Base-by-base conservation (phyloP, 73 alveolate species). In the Durusdinium trenchii region DNA sequence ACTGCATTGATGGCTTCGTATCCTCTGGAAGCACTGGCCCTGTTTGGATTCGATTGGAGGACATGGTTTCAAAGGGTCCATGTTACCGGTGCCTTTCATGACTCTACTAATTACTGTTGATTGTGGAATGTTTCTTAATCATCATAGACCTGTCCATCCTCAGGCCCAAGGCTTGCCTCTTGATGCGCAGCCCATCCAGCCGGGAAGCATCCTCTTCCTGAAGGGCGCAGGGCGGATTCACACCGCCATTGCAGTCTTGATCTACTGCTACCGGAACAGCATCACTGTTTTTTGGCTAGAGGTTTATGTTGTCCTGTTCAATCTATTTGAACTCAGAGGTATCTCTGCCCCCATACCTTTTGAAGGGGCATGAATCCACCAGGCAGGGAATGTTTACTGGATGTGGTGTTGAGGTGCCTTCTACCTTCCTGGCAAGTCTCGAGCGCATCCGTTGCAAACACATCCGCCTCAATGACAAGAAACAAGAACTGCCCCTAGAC, bases 211-310 rank as follows among this genome's bases (percentile, higher is more conserved):
- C n/a, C 38, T 23, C 46, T 85, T 85, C 79, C 43, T 85, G 94
- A 85, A 85, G 54, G 94, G 94, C 26, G 94, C 94, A 7, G 79
- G 61, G 4, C 1, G 94, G 61, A 52, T 85, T 6, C 94, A 54
- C 60, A 85, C 94, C 3, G 94, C 79, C 42, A 57, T 85, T 10
- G 94, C 94, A 6, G 64, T 38, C 40, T 6, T 52, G 79, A 43
- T 84, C 45, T 47, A 43, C 54, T 9, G 16, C 51, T 75, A 28
- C 35, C 42, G 16, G 64, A 23, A 28, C 43, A 46, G 42, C 91
- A 81, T 26, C 9, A 10, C 61, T 35, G 35, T 36, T 35, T 9
- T 75, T 18, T 30, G 35, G 57, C 43, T 75, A 10, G 40, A 36
- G 52, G 50, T 75, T 38, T 28, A 16, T 9, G 18, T 40, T 6